Evolutionary conservation across 2,329 filamentous ascomycete genomes (phyloP).

Genomic region (Fusarium annulatum): DNA sequence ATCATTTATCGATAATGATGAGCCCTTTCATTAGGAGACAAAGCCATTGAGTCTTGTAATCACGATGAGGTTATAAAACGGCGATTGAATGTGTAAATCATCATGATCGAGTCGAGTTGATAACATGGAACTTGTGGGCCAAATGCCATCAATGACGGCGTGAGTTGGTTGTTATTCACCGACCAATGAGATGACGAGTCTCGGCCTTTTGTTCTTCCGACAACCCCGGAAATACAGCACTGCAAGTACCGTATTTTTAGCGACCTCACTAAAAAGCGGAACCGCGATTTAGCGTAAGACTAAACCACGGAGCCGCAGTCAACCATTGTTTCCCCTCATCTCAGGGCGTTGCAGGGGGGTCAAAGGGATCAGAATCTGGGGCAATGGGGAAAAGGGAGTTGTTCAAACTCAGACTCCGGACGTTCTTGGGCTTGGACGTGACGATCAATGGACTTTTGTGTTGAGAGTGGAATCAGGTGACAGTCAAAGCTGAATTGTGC

Average conservation of each 20-base stretch:
- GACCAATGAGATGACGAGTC: background rate
- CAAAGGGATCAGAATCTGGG: conserved; percentile 8
- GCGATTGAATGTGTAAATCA: conserved; percentile 13
- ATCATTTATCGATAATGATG: background rate
- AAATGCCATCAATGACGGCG: conserved; percentile 28
- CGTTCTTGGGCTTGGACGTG: background rate
- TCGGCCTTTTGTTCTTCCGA: conserved; percentile 21
- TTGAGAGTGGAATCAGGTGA: background rate
- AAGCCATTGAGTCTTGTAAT: background rate
- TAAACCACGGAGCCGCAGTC: conserved; percentile 42
- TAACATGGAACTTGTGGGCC: conserved; percentile 9
- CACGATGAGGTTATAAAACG: conserved; percentile 10
- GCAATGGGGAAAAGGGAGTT: conserved; percentile 16
- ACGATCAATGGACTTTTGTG: background rate
- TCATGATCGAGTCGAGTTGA: conserved; percentile 9
- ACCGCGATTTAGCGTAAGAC: conserved; percentile 42
- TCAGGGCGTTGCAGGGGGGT: conserved; percentile 8
- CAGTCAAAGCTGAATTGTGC: background rate
- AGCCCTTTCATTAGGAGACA: background rate
- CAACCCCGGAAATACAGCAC: background rate
- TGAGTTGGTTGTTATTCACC: background rate
- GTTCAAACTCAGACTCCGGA: background rate
- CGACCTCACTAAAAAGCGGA: conserved; percentile 37
- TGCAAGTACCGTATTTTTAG: conserved; percentile 1
- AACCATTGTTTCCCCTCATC: conserved; percentile 35